Percentiles rank a stretch among this genome's conserved stretches.
phyloP scores from a whole-genome alignment of 2,329 filamentous ascomycete genomes.

The Penicillium sp. region DNA sequence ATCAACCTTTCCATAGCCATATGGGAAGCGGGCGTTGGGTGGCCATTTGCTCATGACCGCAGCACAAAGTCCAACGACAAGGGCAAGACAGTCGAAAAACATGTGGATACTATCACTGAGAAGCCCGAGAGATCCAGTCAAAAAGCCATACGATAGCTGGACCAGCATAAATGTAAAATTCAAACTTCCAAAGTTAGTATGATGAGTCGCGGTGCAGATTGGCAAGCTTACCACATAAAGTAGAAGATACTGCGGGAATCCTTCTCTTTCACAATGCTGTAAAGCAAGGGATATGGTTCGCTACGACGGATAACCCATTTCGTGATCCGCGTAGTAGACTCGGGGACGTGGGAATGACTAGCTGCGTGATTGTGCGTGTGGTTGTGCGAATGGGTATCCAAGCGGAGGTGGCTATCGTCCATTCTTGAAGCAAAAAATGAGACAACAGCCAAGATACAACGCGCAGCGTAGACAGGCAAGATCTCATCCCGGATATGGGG shows the following conservation, averaged over 20 bases:
- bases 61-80: conserved; percentile 86
- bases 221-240: conserved; percentile 74
- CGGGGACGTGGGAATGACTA: conserved; percentile 36
- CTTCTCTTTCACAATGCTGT: conserved; percentile 84
- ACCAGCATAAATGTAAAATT: conserved; percentile 95
- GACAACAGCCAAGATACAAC: conserved; percentile 27
- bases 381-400: conserved; percentile 31
- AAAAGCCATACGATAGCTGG: conserved; percentile 89
- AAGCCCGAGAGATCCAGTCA: conserved; percentile 91
- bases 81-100: conserved; percentile 96
- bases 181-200: conserved; percentile 57
- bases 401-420: conserved; percentile 32
- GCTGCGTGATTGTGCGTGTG: conserved; percentile 31
- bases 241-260: conserved; percentile 96
- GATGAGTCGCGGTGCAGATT: background rate
- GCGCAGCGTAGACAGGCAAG: conserved; percentile 27
- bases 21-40: conserved; percentile 82
- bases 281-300: conserved; percentile 72
- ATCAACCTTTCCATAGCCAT: conserved; percentile 96
- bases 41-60: conserved; percentile 97
- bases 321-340: conserved; percentile 66
- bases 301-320: conserved; percentile 69
- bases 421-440: conserved; percentile 35
- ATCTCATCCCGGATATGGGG: conserved; percentile 29
- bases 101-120: conserved; percentile 98